Base-by-base conservation (phyloP, 2,329 filamentous ascomycete species). In the Penicillium sp. region DNA sequence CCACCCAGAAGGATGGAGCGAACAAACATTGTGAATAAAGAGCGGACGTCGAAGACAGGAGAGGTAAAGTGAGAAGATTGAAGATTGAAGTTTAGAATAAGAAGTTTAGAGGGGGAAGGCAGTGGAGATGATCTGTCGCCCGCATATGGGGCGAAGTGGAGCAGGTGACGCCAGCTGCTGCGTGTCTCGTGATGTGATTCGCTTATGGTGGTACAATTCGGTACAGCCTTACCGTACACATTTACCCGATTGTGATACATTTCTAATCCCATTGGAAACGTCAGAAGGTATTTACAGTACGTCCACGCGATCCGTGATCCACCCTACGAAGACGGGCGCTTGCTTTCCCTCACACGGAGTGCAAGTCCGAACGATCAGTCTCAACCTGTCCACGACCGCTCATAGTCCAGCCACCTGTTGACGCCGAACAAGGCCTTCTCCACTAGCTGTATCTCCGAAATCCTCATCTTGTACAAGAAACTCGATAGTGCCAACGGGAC, bases 1-100 rank as follows among this genome's bases (percentile, higher is more conserved):
- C 67, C 65, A 53, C 66, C 68, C 44, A 71, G 56, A 36, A 72
- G 56, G 39, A 72, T 55, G 48, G 69, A 72, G 50, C 67, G 67
- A 54, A 71, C 54, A 53, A 68, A 63, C 69, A 72, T 74, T 52
- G 53, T 65, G 52, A 46, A 41, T 51, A 57, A 59, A 55, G 54
- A 57, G 44, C 48, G 57, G 54, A 59, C 50, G 57, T 55, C 51
- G 36, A 50, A 44, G 55, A 59, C 48, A 55, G 41, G 14, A 20
- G 7, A 14, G 14, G 5, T n/a, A 10, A 20, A 16, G 11, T 20
- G 9, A n/a, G 14, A 38, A 31, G 11, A 22, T 25, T 25, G 18
- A 27, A 35, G 28, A 36, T n/a, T 33, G n/a, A 28, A 33, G 36
- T 11, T 41, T n/a, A 25, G 16, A 16, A 20, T 18, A 16, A 41